These are phyloP conservation scores for Solanum medicagineum DNA, from an alignment of 257 asterid species.

Conservation along the genomic window DNA sequence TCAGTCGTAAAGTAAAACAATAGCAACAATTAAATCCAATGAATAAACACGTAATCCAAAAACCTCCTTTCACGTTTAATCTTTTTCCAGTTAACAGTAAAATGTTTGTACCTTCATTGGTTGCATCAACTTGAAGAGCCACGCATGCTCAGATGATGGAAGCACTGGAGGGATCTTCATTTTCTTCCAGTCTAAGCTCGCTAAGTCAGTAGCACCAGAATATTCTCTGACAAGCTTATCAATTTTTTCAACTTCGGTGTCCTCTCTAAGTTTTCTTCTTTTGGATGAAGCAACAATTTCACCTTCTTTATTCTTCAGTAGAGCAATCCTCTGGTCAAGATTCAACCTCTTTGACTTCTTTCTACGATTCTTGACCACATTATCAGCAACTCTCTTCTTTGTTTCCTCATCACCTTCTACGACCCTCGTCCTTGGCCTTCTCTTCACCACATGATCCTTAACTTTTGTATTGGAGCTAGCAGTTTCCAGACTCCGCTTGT, in stretches of 20 bases:
- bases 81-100: background rate
- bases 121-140: constrained; percentile 77
- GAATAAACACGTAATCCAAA: background rate
- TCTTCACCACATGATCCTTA: constrained; percentile 20
- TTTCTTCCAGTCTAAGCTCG: constrained; percentile 71
- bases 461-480: constrained; percentile 26
- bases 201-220: constrained; percentile 42
- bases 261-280: constrained; percentile 10
- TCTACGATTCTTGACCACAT: constrained; percentile 36
- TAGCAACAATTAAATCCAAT: background rate
- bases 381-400: constrained; percentile 15
- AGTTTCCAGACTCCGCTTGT: constrained; percentile 35
- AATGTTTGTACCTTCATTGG: constrained; percentile 61
- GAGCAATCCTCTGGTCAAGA: constrained; percentile 64
- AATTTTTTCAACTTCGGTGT: constrained; percentile 33
- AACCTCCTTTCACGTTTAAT: background rate
- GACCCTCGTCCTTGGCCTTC: constrained; percentile 25
- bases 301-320: constrained; percentile 32
- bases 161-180: constrained; percentile 88
- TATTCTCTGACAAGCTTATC: constrained; percentile 66
- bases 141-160: constrained; percentile 60
- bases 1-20: background rate
- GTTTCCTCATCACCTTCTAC: constrained; percentile 22
- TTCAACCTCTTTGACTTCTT: constrained; percentile 44
- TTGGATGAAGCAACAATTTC: constrained; percentile 17